Evolutionary conservation across 495 filamentous ascomycete genomes (phyloP), one percentile per base, ranked within the genome.

Genomic region (Neurospora sublineolata): DNA sequence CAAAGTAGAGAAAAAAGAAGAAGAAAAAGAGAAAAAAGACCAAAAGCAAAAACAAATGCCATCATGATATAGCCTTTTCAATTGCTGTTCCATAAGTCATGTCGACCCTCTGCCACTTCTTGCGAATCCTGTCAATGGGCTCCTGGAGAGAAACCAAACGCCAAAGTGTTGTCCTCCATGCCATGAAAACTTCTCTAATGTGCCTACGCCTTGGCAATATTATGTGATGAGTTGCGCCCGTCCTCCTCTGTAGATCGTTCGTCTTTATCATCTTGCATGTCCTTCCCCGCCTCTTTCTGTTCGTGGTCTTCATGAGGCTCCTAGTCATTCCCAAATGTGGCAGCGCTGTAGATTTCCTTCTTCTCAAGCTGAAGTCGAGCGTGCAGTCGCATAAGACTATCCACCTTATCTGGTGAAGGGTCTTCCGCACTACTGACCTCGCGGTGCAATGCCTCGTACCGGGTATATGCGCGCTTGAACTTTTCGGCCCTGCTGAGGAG

Each of bases 401-500:
- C 82, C 70, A 92, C 74, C 73, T 89, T 88, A 30, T 84, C 81
- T 71, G 84, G 81, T 1, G 86, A 81, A 4, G 89, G 87, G 42
- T 87, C 80, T 11, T 84, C 77, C 23, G 84, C 77, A 1, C 74
- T 79, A n/a, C 82, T 79, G 39, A 93, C 80, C 75, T 89, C 84
- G 68, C 83, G 77, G 76, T 93, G 88, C 71, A 92, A 79, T 38
- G 80, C 76, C 77, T 86, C 83, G 77, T 94, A 94, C 40, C 86
- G 87, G 39, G 84, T 82, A 76, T 93, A 92, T 39, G 78, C 85
- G 67, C 80, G 79, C 77, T 88, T 89, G 80, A 93, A 93, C 42
- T 75, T 83, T 74, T 84, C 82, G 10, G 89, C 90, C 76, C 87
- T 86, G 67, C 86, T 80, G 70, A 89, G 44, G 1, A 82, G 52